A percentile compares a stretch with the other conserved stretches of the same genome.
Evolutionary conservation across 306 rosid species (phyloP).

Genomic region (Phaseolus lunatus): DNA sequence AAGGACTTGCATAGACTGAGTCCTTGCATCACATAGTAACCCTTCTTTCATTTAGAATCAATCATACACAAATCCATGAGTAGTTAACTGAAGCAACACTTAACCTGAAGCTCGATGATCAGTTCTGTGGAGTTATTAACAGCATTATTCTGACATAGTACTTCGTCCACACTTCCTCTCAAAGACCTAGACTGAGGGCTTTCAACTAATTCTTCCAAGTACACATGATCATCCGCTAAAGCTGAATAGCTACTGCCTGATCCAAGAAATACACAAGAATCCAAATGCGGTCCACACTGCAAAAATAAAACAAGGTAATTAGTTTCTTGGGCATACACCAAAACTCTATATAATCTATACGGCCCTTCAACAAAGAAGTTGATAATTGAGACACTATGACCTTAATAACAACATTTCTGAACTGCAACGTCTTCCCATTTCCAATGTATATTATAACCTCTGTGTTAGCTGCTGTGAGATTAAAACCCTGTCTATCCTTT

Average conservation of each 20-base stretch:
- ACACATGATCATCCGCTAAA: constrained; percentile 67
- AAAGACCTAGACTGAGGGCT: constrained; percentile 45
- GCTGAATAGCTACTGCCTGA: constrained; percentile 90
- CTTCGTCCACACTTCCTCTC: constrained; percentile 52
- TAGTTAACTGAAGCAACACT: constrained; percentile 40
- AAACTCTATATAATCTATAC: constrained; percentile 9
- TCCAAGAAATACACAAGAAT: constrained; percentile 91
- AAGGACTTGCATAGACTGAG: too few species aligned
- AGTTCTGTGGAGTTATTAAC: constrained; percentile 58
- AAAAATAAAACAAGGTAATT: constrained; percentile 37
- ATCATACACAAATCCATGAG: not conserved
- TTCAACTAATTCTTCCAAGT: constrained; percentile 63
- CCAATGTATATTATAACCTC: constrained; percentile 88
- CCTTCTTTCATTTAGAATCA: constrained; percentile 4
- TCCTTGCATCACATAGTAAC: not conserved
- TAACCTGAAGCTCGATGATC: constrained; percentile 86
- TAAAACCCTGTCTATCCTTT: constrained; percentile 66
- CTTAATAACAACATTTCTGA: constrained; percentile 87
- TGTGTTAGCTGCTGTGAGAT: constrained; percentile 62
- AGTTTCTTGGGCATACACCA: constrained; percentile 19
- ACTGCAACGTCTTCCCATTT: constrained; percentile 87
- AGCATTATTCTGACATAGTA: constrained; percentile 49
- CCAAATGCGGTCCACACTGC: constrained; percentile 80
- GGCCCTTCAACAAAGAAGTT: constrained; percentile 9
- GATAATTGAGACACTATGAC: constrained; percentile 48